Conservation (phyloP, 1,139 yeast genomes). For the Blastobotrys malaysiensis region DNA sequence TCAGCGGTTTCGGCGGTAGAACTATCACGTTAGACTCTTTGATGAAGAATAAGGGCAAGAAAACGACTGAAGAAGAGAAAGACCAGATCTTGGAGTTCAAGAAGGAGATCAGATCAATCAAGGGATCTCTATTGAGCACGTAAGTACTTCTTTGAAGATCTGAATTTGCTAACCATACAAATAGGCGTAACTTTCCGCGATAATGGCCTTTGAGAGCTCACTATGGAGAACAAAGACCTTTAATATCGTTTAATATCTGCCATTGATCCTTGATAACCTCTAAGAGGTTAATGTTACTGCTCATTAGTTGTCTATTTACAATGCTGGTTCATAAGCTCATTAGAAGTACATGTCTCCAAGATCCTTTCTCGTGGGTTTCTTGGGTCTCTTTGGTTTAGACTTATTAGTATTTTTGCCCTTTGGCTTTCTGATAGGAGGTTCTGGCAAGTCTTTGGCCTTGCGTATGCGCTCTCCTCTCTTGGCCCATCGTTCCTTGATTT, state of each 20-base stretch:
- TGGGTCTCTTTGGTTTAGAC: slow-evolving; percentile 22
- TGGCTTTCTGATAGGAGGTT: background rate
- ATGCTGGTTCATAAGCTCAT: background rate
- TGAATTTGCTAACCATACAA: background rate
- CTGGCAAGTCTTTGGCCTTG: slow-evolving; percentile 4
- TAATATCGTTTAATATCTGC: no score
- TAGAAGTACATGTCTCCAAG: slow-evolving; percentile 12
- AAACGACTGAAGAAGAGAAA: slow-evolving; percentile 6
- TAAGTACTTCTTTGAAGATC: background rate
- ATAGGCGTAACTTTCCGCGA: background rate
- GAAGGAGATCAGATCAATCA: slow-evolving; percentile 33
- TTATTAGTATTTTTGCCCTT: slow-evolving; percentile 3
- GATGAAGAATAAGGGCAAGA: background rate
- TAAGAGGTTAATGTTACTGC: no score
- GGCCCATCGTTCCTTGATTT: slow-evolving; percentile 46
- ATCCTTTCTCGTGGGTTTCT: slow-evolving; percentile 18
- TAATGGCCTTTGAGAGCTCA: no score
- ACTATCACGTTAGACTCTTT: slow-evolving; percentile 1
- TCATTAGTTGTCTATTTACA: background rate
- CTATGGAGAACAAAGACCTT: no score
- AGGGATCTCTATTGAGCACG: slow-evolving; percentile 27
- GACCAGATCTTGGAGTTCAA: slow-evolving; percentile 23
- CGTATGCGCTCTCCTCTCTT: slow-evolving; percentile 39
- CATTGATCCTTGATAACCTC: no score
- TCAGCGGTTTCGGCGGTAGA: slow-evolving; percentile 6